Evolutionary conservation across 805 yeast species (phyloP).

Genomic region (Candida manassasensis): DNA sequence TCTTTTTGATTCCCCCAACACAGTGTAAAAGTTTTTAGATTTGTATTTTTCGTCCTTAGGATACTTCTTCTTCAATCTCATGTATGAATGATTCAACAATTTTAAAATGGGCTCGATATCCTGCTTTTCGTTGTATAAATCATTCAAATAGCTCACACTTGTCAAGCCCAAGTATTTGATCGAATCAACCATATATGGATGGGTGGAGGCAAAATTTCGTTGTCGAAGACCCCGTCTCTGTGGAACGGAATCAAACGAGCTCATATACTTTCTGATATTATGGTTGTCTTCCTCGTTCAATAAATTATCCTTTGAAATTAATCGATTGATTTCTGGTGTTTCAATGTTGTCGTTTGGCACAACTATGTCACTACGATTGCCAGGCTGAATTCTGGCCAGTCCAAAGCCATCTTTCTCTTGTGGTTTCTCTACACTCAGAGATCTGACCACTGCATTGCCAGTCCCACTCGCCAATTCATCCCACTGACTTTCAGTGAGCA

Average conservation of each 20-base stretch:
- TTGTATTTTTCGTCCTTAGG: slow-evolving; percentile 38
- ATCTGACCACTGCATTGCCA: no score
- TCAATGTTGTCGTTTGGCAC: no score
- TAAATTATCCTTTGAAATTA: not conserved
- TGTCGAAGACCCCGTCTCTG: slow-evolving; percentile 31
- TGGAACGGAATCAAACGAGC: slow-evolving; percentile 4
- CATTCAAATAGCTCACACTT: slow-evolving; percentile 31
- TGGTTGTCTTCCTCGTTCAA: slow-evolving; percentile 7
- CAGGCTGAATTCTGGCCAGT: no score
- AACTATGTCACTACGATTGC: no score
- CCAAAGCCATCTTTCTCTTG: no score
- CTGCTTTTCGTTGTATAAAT: slow-evolving; percentile 30
- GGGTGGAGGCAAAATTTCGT: slow-evolving; percentile 40
- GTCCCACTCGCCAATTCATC: no score
- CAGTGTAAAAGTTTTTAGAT: slow-evolving; percentile 33
- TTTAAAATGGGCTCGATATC: slow-evolving; percentile 30
- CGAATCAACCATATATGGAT: slow-evolving; percentile 42
- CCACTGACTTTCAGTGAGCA: slow-evolving; percentile 4
- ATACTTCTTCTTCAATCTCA: slow-evolving; percentile 24
- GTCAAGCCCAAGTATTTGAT: slow-evolving; percentile 41
- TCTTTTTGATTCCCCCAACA: slow-evolving; percentile 23
- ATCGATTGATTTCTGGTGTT: not conserved
- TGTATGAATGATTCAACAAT: slow-evolving; percentile 32
- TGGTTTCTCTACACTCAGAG: no score
- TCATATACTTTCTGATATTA: slow-evolving; percentile 8